These are phyloP conservation scores for Lactifluus echinatus DNA, from an alignment of 768 basidiomycete species.

Conservation along the genomic window DNA sequence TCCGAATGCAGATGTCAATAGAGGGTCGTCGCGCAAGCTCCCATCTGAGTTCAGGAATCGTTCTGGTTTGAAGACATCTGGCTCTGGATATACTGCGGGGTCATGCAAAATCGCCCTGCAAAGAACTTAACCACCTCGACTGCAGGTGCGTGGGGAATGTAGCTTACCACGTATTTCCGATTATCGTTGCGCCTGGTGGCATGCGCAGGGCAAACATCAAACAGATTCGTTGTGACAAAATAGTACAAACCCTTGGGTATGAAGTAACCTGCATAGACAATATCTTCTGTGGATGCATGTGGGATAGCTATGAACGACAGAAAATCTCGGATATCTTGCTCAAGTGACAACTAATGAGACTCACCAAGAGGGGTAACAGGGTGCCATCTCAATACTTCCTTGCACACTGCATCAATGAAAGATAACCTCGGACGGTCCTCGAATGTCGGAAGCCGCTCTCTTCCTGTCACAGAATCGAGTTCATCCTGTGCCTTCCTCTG, in stretches of 20 bases:
- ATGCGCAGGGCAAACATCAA: not conserved
- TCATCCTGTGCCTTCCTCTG: slow-evolving; percentile 4
- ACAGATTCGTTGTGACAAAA: not conserved
- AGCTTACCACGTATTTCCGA: not conserved
- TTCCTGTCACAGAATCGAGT: slow-evolving; percentile 3
- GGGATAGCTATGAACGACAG: not conserved
- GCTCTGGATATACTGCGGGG: too few species aligned
- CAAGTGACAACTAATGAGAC: not conserved
- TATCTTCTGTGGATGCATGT: not conserved
- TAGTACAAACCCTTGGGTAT: slow-evolving; percentile 4
- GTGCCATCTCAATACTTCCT: not conserved
- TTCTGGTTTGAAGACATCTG: too few species aligned
- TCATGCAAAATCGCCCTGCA: too few species aligned
- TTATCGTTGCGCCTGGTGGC: not conserved
- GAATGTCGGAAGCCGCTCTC: slow-evolving; percentile 2
- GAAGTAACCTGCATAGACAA: slow-evolving; percentile 2
- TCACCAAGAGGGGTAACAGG: not conserved
- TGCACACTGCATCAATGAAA: not conserved
- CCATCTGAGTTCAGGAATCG: too few species aligned
- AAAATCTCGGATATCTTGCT: not conserved
- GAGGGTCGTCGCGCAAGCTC: too few species aligned
- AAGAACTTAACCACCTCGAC: too few species aligned
- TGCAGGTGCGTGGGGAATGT: too few species aligned
- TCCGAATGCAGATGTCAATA: too few species aligned
- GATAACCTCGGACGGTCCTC: slow-evolving; percentile 1